Evolutionary conservation across 371 early-diverging fungal genomes (phyloP).

Genomic region (Lichtheimia corymbifera): DNA sequence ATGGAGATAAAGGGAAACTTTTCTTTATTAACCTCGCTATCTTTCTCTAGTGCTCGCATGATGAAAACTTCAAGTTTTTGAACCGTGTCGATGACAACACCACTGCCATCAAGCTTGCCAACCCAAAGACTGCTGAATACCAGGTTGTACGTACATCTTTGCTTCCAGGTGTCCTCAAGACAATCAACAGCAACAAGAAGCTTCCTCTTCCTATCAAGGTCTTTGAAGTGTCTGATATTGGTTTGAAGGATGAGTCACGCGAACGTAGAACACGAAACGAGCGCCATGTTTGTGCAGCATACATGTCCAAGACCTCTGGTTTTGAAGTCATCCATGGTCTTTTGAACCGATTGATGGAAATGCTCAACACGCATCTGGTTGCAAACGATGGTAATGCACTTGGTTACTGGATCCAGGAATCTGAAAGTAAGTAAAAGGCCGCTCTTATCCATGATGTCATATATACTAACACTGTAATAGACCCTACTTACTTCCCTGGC

Average conservation of each 20-base stretch:
- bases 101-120: slow-evolving; percentile 89
- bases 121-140: slow-evolving; percentile 96
- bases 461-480: slow-evolving; percentile 24
- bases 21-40: neutral
- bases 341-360: slow-evolving; percentile 87
- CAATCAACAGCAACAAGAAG: slow-evolving; percentile 90
- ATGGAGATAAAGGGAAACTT: neutral
- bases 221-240: slow-evolving; percentile 98
- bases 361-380: slow-evolving; percentile 66
- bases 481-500: slow-evolving; percentile 91
- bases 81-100: slow-evolving; percentile 75
- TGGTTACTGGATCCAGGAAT: slow-evolving; percentile 87
- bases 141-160: slow-evolving; percentile 95
- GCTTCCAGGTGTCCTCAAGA: slow-evolving; percentile 97
- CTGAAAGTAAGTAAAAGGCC: slow-evolving; percentile 53
- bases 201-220: slow-evolving; percentile 92
- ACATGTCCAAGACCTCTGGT: slow-evolving; percentile 85
- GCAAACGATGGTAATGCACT: slow-evolving; percentile 34
- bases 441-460: neutral
- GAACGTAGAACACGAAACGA: slow-evolving; percentile 91
- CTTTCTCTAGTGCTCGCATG: slow-evolving; percentile 85
- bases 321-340: slow-evolving; percentile 96
- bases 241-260: slow-evolving; percentile 77
- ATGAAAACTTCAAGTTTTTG: slow-evolving; percentile 92
- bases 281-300: slow-evolving; percentile 89